phyloP scores from a whole-genome alignment of 2,329 filamentous ascomycete genomes.

The Exophiala sp. region DNA sequence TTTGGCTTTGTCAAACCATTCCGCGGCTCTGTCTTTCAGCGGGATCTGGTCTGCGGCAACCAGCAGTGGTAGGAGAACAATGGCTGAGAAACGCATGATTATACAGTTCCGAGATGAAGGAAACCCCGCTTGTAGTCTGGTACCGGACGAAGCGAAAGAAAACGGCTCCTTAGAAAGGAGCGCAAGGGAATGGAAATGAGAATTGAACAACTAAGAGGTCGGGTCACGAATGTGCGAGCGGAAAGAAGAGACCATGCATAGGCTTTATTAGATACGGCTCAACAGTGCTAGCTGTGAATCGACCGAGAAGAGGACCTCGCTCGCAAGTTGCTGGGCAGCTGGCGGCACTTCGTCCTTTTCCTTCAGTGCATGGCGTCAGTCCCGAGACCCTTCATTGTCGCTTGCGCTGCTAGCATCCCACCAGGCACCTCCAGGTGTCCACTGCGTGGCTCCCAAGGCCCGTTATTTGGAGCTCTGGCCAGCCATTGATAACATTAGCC shows the following conservation, averaged over 20 bases:
- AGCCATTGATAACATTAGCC: too few relatives aligned
- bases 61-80: conserved; percentile 37
- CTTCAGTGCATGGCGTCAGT: not conserved
- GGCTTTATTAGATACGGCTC: not conserved
- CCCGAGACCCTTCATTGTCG: not conserved
- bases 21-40: conserved; percentile 41
- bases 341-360: not conserved
- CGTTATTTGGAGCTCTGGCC: too few relatives aligned
- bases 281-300: not conserved
- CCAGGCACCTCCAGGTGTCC: not conserved
- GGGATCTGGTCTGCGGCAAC: conserved; percentile 50
- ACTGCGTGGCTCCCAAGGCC: not conserved
- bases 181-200: not conserved
- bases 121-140: not conserved
- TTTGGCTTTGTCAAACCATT: conserved; percentile 49
- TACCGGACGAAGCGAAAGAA: not conserved
- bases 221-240: not conserved
- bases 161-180: not conserved
- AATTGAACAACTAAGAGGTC: not conserved
- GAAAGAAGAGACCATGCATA: not conserved
- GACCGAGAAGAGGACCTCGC: not conserved
- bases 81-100: conserved; percentile 47
- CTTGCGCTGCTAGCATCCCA: too few relatives aligned
- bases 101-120: not conserved
- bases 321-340: not conserved